Base-by-base conservation (phyloP, 2,329 filamentous ascomycete species). In the Fusarium guadeloupense region DNA sequence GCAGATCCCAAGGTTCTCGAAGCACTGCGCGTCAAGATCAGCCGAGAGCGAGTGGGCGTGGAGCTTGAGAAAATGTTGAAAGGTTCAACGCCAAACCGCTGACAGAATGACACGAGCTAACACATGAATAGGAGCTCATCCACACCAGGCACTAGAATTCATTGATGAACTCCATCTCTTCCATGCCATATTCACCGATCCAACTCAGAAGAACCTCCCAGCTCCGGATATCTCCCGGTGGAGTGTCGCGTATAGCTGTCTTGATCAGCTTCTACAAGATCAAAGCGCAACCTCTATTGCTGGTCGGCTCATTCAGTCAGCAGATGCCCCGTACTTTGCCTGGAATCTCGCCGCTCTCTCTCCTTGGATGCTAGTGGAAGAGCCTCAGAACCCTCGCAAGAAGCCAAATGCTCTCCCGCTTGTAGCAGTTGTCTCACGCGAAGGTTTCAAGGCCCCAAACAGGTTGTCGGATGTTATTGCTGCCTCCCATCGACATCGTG, bases 31-130 rank as follows among this genome's bases (percentile, higher is more conserved):
- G 75, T 89, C 25, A 99, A 99, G 74, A 98, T 99, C 66, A 97
- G 91, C 70, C 87, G 93, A 49, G 95, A 99, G 75, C 84, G 95
- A 53, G 88, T 99, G 2, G 92, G 92, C 1, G 84, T 89, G 5
- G 95, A 99, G 73, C 70, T 97, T 4, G 91, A 94, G 71, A 98
- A 98, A 81, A 96, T 96, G 88, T 80, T 98, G 16, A 89, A 86
- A 75, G 90, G 91, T 84, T 55, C 9, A 23, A 21, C 20, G 28
- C 8, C 16, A 20, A 19, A 13, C 16, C 9, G 26, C 12, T 10
- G 6, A 30, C 26, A 19, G 19, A 9, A 9, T 6, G 23, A 5
- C 9, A 26, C 13, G 16, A 30, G 46, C 54, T 62, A 31, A 64
- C n/a, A 13, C 9, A 19, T 33, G 38, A 83, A 20, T 13, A 70